Evolutionary conservation across 495 filamentous ascomycete species (phyloP), one percentile per base, ranked within the genome.

Genomic region (Aspergillus hancockii): DNA sequence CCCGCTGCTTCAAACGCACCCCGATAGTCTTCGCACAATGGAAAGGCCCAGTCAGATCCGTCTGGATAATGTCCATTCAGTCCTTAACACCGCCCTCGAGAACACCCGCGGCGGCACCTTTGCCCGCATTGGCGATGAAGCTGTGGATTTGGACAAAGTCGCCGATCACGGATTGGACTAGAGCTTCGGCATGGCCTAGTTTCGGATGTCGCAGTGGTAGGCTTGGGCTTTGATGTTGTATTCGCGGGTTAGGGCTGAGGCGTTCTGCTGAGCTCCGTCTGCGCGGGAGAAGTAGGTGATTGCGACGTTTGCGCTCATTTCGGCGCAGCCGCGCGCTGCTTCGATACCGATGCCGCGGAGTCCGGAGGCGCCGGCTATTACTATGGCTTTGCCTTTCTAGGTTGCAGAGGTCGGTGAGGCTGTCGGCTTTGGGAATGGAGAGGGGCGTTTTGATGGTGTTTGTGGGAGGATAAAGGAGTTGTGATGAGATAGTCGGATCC

Each of bases 101-200:
- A 16, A 25, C 53, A 12, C 59, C 52, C 1, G 31, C 45, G 28
- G 63, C 59, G 30, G 64, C 87, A 8, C 81, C 75, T 31, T 89
- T 83, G 18, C 88, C 88, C 19, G 85, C 83, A 62, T 90, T 90
- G 60, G 86, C 84, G 21, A 85, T 81, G 63, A 90, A 40, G 69
- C 80, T 8, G 82, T 87, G 59, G 41, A 68, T 57, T n/a, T 57
- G 41, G 2, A 50, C 50, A n/a, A 62, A 62, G 32, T 88, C 84
- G 62, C 87, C 83, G 0, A 87, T 36, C 4, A 31, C 50, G 7
- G 49, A 9, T 30, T 51, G 49, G 22, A 51, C 21, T 18, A 23
- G 12, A 2, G 21, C 9, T 31, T n/a, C 22, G n/a, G 21, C 16
- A 13, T 28, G 52, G 66, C 62, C 63, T 73, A 81, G 62, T 72